These are phyloP conservation scores for Elaeagnus macrophylla DNA, from an alignment of 306 rosid genomes.

Conservation along the genomic window DNA sequence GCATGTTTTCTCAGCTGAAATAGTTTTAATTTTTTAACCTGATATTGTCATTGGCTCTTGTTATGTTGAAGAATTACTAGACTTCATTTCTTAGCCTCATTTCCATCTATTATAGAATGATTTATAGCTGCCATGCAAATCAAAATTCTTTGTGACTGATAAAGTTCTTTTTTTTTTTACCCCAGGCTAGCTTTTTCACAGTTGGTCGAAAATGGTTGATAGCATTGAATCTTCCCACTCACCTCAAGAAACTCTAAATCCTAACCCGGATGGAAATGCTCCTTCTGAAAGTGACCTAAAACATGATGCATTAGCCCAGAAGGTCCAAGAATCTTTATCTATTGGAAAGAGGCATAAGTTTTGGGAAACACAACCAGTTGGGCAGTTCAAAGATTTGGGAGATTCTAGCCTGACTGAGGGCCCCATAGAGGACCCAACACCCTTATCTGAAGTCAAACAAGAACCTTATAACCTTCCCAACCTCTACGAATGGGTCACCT, in stretches of 20 bases:
- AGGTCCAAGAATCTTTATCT: not conserved
- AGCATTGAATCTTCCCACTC: slow-evolving; percentile 46
- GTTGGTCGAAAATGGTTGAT: slow-evolving; percentile 43
- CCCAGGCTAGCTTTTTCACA: slow-evolving; percentile 20
- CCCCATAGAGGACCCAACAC: not conserved
- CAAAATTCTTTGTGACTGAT: not conserved
- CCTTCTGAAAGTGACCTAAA: slow-evolving; percentile 49
- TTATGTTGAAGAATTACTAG: not conserved
- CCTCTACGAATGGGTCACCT: slow-evolving; percentile 1
- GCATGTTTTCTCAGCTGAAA: too few species aligned
- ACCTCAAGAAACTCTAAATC: slow-evolving; percentile 54
- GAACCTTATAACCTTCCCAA: not conserved
- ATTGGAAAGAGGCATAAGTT: slow-evolving; percentile 1
- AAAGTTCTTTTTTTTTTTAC: slow-evolving; percentile 3
- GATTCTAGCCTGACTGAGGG: not conserved
- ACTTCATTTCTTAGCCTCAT: too few species aligned
- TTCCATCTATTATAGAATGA: too few species aligned
- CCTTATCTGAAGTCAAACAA: not conserved
- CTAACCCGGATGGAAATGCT: slow-evolving; percentile 54
- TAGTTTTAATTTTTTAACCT: not conserved
- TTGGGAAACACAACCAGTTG: not conserved
- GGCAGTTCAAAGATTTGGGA: not conserved
- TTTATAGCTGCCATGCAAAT: not conserved
- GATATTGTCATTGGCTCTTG: not conserved
- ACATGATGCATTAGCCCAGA: slow-evolving; percentile 27